A percentile compares a stretch with the other conserved stretches of the same genome.
These are phyloP conservation scores for Komagataella pseudopastoris DNA, from an alignment of 805 yeast species.

Conservation along the genomic window DNA sequence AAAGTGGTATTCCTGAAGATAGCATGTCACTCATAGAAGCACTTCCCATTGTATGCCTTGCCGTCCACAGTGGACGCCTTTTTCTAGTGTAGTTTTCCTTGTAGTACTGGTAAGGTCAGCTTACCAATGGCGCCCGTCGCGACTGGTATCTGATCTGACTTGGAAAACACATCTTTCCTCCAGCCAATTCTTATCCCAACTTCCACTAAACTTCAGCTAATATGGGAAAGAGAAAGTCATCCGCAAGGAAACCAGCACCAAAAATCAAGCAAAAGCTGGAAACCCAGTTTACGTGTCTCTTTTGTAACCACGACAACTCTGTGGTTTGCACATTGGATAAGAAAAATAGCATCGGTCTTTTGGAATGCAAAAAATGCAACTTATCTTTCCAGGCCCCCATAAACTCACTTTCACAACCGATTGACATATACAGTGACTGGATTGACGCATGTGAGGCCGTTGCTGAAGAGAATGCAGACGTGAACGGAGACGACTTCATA, in stretches of 20 bases:
- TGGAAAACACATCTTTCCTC: background rate
- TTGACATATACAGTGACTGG: conserved; percentile 95
- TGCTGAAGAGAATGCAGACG: conserved; percentile 41
- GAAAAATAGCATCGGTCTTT: conserved; percentile 68
- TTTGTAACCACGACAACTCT: conserved; percentile 91
- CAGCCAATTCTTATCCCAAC: background rate
- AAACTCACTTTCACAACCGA: conserved; percentile 75
- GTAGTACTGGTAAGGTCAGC: too few species aligned
- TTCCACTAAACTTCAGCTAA: background rate
- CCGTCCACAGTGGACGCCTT: too few species aligned
- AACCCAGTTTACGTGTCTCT: conserved; percentile 76
- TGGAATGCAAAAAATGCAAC: conserved; percentile 88
- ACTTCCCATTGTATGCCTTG: too few species aligned
- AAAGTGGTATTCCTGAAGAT: too few species aligned
- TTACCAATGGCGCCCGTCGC: background rate
- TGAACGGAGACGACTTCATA: conserved; percentile 12
- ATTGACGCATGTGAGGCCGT: conserved; percentile 90
- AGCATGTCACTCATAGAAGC: too few species aligned
- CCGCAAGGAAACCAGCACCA: conserved; percentile 71
- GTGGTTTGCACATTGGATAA: conserved; percentile 83
- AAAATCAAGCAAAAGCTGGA: conserved; percentile 70
- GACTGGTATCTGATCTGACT: background rate
- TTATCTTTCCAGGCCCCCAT: conserved; percentile 85
- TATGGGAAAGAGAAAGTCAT: conserved; percentile 53
- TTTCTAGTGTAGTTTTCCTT: too few species aligned